Evolutionary conservation across 2,329 filamentous ascomycete genomes (phyloP).

Genomic region (Fonsecaea pedrosoi): DNA sequence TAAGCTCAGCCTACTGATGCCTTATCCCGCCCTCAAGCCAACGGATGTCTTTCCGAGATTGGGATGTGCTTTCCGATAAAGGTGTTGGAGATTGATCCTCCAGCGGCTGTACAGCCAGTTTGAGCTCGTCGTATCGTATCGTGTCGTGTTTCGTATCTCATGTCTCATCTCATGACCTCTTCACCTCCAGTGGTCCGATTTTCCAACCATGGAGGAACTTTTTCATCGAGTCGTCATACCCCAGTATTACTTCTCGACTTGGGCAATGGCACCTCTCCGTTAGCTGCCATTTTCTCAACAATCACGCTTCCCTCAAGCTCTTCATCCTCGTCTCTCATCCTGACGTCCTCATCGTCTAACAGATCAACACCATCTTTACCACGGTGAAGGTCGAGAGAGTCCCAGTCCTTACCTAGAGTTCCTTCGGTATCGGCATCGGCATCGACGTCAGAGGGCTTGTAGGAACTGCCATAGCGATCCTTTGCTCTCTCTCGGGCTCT

Average conservation of each 20-base stretch:
- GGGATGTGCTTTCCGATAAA: background rate
- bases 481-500: constrained; percentile 34
- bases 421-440: constrained; percentile 21
- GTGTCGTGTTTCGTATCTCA: constrained; percentile 2
- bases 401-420: constrained; percentile 34
- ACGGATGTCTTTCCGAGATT: background rate
- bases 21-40: background rate
- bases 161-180: background rate
- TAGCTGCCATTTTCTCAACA: constrained; percentile 35
- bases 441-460: constrained; percentile 11
- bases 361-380: constrained; percentile 24
- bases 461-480: constrained; percentile 24
- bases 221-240: constrained; percentile 5
- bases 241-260: constrained; percentile 25
- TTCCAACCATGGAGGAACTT: background rate
- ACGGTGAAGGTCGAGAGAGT: constrained; percentile 22
- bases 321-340: constrained; percentile 38
- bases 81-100: background rate
- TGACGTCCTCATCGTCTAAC: constrained; percentile 33
- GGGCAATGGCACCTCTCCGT: constrained; percentile 30
- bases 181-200: background rate
- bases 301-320: constrained; percentile 40
- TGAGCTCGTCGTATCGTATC: background rate
- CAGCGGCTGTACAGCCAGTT: background rate
- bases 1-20: background rate